Conservation (phyloP, 129 eudicot genomes). For the Pittosporum tobira region DNA sequence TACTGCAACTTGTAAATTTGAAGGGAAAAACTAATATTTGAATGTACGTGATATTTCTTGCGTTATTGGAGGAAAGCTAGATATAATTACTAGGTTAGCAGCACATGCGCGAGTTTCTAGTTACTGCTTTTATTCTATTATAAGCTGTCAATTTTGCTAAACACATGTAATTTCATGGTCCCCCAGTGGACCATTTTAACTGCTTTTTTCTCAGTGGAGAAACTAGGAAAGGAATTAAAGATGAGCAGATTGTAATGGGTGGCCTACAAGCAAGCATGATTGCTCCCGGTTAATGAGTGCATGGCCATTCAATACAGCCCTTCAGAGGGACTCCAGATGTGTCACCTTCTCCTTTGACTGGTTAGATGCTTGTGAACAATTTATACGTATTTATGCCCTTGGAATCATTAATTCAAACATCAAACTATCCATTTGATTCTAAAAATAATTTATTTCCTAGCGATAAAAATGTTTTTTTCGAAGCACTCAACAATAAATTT, state of each 20-base stretch:
- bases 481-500: too few species aligned
- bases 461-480: neutral
- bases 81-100: neutral
- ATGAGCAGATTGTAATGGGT: conserved; percentile 17
- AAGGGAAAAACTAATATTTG: neutral
- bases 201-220: conserved; percentile 19
- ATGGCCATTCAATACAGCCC: conserved; percentile 25
- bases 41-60: neutral
- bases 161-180: conserved; percentile 18
- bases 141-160: conserved; percentile 7
- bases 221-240: conserved; percentile 18
- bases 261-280: conserved; percentile 36
- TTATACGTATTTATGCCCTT: neutral
- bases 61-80: neutral
- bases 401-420: neutral
- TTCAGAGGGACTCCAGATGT: neutral
- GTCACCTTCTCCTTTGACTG: neutral
- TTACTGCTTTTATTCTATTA: conserved; percentile 15
- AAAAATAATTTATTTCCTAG: too few species aligned
- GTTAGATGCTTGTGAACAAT: neutral
- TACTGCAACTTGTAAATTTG: neutral
- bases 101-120: conserved; percentile 12
- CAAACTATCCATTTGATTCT: too few species aligned
- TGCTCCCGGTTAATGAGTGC: conserved; percentile 16
- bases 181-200: conserved; percentile 21